Evolutionary conservation across 108 stramenopile species (phyloP), one percentile per base, ranked within the genome.

Genomic region (Conticribra weissflogii): DNA sequence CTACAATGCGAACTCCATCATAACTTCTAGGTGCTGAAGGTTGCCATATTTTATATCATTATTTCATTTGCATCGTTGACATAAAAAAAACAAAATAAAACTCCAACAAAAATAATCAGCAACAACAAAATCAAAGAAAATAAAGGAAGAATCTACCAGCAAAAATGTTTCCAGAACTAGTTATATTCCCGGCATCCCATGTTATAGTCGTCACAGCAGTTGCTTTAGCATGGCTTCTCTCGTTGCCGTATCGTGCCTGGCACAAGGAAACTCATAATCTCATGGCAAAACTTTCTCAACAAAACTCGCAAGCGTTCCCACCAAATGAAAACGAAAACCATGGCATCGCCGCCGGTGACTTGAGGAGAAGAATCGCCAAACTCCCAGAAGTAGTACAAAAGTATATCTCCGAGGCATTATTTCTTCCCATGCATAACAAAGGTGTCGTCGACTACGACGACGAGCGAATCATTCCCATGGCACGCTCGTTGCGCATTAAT

Each of bases 181-280:
- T 57, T 1, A 3, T 31, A 2, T 24, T 25, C 23, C 52, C 52
- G 53, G 18, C 33, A 1, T 25, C 41, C 47, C 54, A 55, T 24
- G 9, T 55, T 22, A 14, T 55, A 9, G 16, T 46, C 47, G 32
- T 70, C 5, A 29, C 49, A 47, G 57, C 49, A 12, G 29, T 47
- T 15, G 58, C 51, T 4, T 21, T 71, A 16, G 70, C 59, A n/a
- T 71, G 45, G 33, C 19, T 62, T 14, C 44, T 71, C 19, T 51
- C 52, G 18, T 71, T 61, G 18, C 31, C 70, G 12, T 54, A 36
- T 22, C 28, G 47, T 17, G 32, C 17, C 2, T 61, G 70, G 70
- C 50, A 51, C 70, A 71, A 71, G 46, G 70, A 71, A 23, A 62
- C 60, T 4, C 49, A 71, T 44, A 52, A 62, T 54, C 41, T 61